Conservation (phyloP, 768 basidiomycete species). For the Kwoniella europaea region DNA sequence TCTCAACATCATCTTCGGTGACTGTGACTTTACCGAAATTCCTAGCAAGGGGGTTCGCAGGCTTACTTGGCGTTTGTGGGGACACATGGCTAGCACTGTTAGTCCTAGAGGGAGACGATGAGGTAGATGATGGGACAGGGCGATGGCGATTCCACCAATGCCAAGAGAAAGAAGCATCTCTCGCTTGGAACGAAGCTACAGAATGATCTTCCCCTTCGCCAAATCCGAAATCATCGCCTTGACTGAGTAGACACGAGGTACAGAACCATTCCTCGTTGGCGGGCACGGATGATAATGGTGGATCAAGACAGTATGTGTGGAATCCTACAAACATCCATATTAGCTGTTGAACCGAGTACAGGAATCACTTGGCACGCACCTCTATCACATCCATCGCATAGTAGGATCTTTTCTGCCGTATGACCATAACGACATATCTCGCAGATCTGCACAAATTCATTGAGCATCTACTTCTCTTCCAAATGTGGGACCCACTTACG, state of each 20-base stretch:
- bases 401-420: slow-evolving; percentile 85
- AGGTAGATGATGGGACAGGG: slow-evolving; percentile 60
- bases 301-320: slow-evolving; percentile 96
- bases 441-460: slow-evolving; percentile 64
- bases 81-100: slow-evolving; percentile 59
- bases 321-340: slow-evolving; percentile 66
- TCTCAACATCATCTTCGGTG: slow-evolving; percentile 89
- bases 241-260: slow-evolving; percentile 83
- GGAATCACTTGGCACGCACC: slow-evolving; percentile 61
- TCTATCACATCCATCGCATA: slow-evolving; percentile 85
- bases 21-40: slow-evolving; percentile 61
- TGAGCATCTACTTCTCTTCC: background rate
- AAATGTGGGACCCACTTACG: slow-evolving; percentile 26
- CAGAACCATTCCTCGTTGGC: slow-evolving; percentile 92
- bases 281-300: slow-evolving; percentile 81
- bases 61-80: background rate
- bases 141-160: slow-evolving; percentile 85
- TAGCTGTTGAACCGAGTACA: background rate
- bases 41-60: slow-evolving; percentile 33
- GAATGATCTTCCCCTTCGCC: slow-evolving; percentile 97
- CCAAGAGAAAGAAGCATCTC: slow-evolving; percentile 84
- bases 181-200: slow-evolving; percentile 85
- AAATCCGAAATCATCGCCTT: slow-evolving; percentile 95
- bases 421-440: slow-evolving; percentile 92
- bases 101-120: slow-evolving; percentile 1